These are phyloP conservation scores for Annona squamosa DNA, from an alignment of 164 flowering plant species.

Conservation along the genomic window DNA sequence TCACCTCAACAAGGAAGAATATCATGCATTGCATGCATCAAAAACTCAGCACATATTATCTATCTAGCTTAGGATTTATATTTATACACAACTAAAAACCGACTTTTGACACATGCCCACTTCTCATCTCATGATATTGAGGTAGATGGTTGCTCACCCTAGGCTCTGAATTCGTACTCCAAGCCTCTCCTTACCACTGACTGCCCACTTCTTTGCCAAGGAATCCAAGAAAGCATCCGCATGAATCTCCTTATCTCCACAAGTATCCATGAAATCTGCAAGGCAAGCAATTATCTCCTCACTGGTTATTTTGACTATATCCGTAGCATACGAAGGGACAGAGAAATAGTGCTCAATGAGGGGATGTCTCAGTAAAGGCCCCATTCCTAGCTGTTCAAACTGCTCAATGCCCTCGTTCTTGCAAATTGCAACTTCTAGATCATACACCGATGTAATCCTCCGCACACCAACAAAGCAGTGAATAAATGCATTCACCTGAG, in stretches of 20 bases:
- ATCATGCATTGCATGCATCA: not conserved
- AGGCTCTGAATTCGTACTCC: constrained; percentile 70
- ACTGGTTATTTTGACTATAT: constrained; percentile 45
- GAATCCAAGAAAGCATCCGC: constrained; percentile 54
- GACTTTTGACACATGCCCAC: not conserved
- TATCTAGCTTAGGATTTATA: not conserved
- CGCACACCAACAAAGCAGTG: constrained; percentile 75
- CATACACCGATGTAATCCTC: constrained; percentile 61
- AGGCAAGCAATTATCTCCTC: constrained; percentile 52
- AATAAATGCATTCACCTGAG: constrained; percentile 69
- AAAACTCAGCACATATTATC: not conserved
- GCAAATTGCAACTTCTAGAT: constrained; percentile 73
- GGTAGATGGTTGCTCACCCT: constrained; percentile 41
- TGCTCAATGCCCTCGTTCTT: constrained; percentile 52
- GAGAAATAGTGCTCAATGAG: constrained; percentile 68
- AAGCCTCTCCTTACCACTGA: constrained; percentile 41
- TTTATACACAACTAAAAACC: too few relatives aligned
- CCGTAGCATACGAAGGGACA: constrained; percentile 31
- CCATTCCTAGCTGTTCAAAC: constrained; percentile 81
- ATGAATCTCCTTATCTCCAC: constrained; percentile 22
- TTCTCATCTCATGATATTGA: not conserved
- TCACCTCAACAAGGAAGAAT: too few relatives aligned
- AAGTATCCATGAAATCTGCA: constrained; percentile 26
- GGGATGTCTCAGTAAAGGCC: constrained; percentile 76
- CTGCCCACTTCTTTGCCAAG: constrained; percentile 40